A percentile compares a stretch with the other conserved stretches of the same genome.
phyloP scores from a whole-genome alignment of 2,329 filamentous ascomycete species.

The Anisogramma anomala region DNA sequence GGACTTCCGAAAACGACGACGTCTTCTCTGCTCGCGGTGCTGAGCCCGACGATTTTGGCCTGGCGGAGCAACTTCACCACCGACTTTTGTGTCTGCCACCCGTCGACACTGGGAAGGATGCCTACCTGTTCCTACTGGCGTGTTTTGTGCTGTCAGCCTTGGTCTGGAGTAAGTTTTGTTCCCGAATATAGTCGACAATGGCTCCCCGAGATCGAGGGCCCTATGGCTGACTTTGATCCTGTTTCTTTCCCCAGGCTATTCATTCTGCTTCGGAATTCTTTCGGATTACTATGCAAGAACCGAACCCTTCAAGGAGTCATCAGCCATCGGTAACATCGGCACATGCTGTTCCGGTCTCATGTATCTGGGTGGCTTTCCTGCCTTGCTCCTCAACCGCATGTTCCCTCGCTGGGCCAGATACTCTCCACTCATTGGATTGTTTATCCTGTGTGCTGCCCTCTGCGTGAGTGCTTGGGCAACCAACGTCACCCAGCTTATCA shows the following conservation, averaged over 20 bases:
- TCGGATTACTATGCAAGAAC: slow-evolving; percentile 56
- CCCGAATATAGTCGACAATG: too few species aligned
- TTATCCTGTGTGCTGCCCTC: slow-evolving; percentile 40
- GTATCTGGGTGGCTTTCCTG: slow-evolving; percentile 41
- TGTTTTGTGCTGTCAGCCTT: slow-evolving; percentile 41
- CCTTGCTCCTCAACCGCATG: slow-evolving; percentile 34
- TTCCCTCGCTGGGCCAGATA: slow-evolving; percentile 31
- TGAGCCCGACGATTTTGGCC: slow-evolving; percentile 5
- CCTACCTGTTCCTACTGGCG: slow-evolving; percentile 34
- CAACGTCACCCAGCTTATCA: slow-evolving; percentile 42
- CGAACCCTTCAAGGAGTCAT: slow-evolving; percentile 42
- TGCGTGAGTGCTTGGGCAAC: slow-evolving; percentile 41
- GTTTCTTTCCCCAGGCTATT: slow-evolving; percentile 40
- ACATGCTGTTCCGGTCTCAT: slow-evolving; percentile 30
- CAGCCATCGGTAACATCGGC: slow-evolving; percentile 44
- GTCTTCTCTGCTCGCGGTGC: slow-evolving; percentile 6
- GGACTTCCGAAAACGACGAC: slow-evolving; percentile 10
- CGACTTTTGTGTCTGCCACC: slow-evolving; percentile 21
- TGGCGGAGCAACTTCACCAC: slow-evolving; percentile 12
- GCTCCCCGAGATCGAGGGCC: too few species aligned
- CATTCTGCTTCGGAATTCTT: slow-evolving; percentile 59
- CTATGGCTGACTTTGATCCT: slow-evolving; percentile 9
- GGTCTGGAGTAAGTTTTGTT: slow-evolving; percentile 39
- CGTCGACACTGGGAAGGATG: slow-evolving; percentile 27
- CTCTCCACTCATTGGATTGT: slow-evolving; percentile 33